Percentiles rank a stretch among this genome's conserved stretches.
Conservation (phyloP, 2,329 filamentous ascomycete species). For the Aureobasidium mangrovei region DNA sequence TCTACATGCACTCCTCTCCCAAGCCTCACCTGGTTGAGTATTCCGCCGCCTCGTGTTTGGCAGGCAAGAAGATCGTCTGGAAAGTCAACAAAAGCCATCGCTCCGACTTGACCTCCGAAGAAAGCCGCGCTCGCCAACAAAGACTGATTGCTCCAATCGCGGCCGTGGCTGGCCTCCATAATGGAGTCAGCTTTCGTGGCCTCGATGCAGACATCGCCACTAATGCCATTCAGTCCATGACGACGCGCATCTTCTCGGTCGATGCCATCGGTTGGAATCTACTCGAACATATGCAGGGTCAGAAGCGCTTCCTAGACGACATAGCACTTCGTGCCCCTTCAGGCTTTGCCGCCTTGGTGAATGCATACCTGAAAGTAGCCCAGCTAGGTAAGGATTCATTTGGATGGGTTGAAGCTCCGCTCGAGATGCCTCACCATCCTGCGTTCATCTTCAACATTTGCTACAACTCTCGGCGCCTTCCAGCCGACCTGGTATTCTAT, state of each 20-base stretch:
- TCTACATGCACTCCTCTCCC: not conserved
- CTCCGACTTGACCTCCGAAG: not conserved
- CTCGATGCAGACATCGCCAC: not conserved
- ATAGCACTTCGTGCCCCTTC: not conserved
- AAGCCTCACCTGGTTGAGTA: not conserved
- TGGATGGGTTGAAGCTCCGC: too few species aligned
- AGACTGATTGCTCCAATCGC: not conserved
- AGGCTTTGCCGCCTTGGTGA: not conserved
- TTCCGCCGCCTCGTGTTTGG: not conserved
- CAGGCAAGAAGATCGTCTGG: not conserved
- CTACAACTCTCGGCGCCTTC: not conserved
- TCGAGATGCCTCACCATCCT: too few species aligned
- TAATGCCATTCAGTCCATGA: not conserved
- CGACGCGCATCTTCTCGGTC: not conserved
- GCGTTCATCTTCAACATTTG: too few species aligned
- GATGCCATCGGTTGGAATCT: constrained; percentile 6
- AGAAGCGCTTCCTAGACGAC: not conserved
- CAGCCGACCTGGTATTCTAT: not conserved
- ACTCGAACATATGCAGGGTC: not conserved
- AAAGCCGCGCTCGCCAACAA: not conserved
- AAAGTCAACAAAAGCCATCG: not conserved
- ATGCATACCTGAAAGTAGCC: not conserved
- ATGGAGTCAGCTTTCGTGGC: not conserved
- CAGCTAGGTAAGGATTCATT: not conserved
- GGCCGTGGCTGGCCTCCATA: not conserved